Evolutionary conservation across 2,329 filamentous ascomycete species (phyloP), one percentile per base, ranked within the genome.

Genomic region (Myriangium duriaei): DNA sequence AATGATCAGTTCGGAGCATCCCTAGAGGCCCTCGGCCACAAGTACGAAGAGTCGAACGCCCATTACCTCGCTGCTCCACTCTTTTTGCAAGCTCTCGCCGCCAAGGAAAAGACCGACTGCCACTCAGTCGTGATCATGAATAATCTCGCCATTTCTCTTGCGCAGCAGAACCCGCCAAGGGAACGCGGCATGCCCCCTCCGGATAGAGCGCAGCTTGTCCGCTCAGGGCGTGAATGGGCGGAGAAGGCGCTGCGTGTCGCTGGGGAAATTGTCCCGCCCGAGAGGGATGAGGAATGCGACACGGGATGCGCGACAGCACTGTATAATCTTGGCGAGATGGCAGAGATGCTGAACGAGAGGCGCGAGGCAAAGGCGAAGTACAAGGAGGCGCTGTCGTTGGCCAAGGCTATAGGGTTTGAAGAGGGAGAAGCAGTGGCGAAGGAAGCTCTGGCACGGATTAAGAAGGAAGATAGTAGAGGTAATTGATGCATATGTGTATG

Each of bases 111-210:
- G 1, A 66, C 64, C 15, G 71, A 66, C 18, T 95, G 87, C 55
- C 86, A 93, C 55, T 76, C 80, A 35, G 80, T 84, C 17, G 69
- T 87, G 11, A 66, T 95, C 53, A 92, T 88, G 82, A 87, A 86
- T 63, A 88, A 88, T 56, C 69, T 88, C 42, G 74, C 82, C 5
- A 76, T 74, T 24, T 77, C 75, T 32, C 74, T 88, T 43, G 79
- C 78, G 2, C 81, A 84, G 56, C 79, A 78, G 57, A 58, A 51
- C 3, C 62, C 59, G 16, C 56, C 55, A 13, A 41, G 51, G 37
- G 48, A 48, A 10, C 51, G 57, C 17, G 54, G 53, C 5, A 50
- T 47, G 26, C 58, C 47, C 4, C 60, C 67, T 11, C 59, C 68
- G 13, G 50, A 53, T 9, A 42, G 74, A 26, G 62, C 73, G 26